Base-by-base conservation (phyloP, 2,329 filamentous ascomycete species). In the Hymenoscyphus linearis region DNA sequence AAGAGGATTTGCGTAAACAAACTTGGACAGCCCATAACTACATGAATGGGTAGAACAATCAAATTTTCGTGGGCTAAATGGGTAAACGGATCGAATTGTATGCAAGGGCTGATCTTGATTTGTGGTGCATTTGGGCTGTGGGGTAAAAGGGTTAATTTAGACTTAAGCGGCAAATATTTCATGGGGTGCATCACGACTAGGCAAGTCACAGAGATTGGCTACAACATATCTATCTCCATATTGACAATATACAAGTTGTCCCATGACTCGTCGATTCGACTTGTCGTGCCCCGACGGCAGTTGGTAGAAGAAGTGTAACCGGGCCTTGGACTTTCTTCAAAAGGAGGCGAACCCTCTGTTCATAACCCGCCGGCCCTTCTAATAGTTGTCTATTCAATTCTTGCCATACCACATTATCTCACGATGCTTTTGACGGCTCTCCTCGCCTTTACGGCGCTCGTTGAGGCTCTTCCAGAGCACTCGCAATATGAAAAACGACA, bases 401-500 rank as follows among this genome's bases (percentile, higher is more conserved):
- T 31, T 36, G n/a, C n/a, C 18, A 47, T 22, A 47, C 10, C 18
- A 22, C n/a, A n/a, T 26, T 40, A 16, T 50, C 25, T 55, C 61
- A 59, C 27, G 27, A 64, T 64, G 59, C 53, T 58, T 58, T 60
- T 59, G 36, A 54, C 55, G 3, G 34, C 60, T 58, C 52, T 64
- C 22, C 57, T 64, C 58, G 53, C 62, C 54, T 31, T 58, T 34
- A 52, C 55, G 60, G 62, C 57, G 50, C n/a, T 64, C 47, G 56
- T 35, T 22, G 47, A 60, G 44, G 55, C 60, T 16, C 54, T 35
- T 22, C 31, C 57, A 31, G 40, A 55, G 57, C 37, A 31, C 54
- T 36, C 53, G 25, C 16, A 22, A 22, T 40, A 44, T 14, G 37
- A 25, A 6, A 47, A 35, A 18, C 22, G 55, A 50, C 44, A 52